Evolutionary conservation across 2,329 filamentous ascomycete genomes (phyloP).

Genomic region (Aspergillus ruber): DNA sequence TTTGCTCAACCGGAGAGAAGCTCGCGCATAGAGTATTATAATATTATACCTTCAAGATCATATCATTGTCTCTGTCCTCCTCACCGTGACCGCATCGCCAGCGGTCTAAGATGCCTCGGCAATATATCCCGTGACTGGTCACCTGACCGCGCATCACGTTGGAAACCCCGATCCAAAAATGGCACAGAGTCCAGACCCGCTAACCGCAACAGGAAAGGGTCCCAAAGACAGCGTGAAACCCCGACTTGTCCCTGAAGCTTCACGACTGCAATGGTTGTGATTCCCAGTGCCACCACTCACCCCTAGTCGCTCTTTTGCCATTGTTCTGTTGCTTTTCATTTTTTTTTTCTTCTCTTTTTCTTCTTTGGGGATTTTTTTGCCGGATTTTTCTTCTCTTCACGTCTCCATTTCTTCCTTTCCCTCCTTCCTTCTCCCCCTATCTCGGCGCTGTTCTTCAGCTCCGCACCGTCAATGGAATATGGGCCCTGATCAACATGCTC

Average conservation of each 20-base stretch:
- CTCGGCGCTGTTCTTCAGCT: slow-evolving; percentile 7
- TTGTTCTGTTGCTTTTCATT: background rate
- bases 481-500: slow-evolving; percentile 35
- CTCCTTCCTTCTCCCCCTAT: slow-evolving; percentile 6
- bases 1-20: slow-evolving; percentile 2
- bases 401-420: slow-evolving; percentile 5
- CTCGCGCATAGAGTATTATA: slow-evolving; percentile 1
- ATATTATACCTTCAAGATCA: background rate
- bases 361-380: background rate
- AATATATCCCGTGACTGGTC: slow-evolving; percentile 7
- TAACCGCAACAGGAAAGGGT: background rate
- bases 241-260: slow-evolving; percentile 1
- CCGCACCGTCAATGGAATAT: slow-evolving; percentile 32
- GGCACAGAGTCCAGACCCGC: background rate
- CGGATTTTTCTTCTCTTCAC: slow-evolving; percentile 4
- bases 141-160: slow-evolving; percentile 8
- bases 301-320: slow-evolving; percentile 30
- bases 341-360: background rate
- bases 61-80: too few species aligned
- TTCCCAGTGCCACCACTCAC: slow-evolving; percentile 17
- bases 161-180: slow-evolving; percentile 1
- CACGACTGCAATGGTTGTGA: background rate
- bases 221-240: background rate
- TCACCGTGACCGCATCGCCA: too few species aligned
- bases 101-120: slow-evolving; percentile 16